Percentiles rank a stretch among this genome's conserved stretches.
Evolutionary conservation across 2,329 filamentous ascomycete species (phyloP).

Genomic region (Diaporthe australafricana): DNA sequence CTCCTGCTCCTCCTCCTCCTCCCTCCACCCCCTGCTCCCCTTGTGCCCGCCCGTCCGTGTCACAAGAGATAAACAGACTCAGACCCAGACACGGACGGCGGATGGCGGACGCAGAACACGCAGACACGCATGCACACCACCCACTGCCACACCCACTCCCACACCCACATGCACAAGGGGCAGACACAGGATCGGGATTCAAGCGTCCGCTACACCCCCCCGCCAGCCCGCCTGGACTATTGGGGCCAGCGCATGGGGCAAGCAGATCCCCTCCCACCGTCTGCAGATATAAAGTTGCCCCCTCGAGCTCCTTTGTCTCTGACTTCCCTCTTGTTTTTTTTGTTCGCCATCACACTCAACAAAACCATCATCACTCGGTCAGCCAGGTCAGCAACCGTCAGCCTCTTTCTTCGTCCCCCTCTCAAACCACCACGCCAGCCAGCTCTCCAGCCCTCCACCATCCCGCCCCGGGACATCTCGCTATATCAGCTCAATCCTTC

Average conservation of each 20-base stretch:
- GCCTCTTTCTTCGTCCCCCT: background rate
- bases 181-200: background rate
- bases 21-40: background rate
- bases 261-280: background rate
- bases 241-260: constrained; percentile 26
- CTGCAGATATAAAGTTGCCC: constrained; percentile 31
- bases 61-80: constrained; percentile 24
- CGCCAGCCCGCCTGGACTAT: background rate
- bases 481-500: background rate
- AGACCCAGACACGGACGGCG: background rate
- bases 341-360: background rate
- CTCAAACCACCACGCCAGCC: no score
- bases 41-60: constrained; percentile 12
- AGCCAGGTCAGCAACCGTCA: constrained; percentile 7
- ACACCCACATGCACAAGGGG: background rate
- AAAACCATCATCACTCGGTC: background rate
- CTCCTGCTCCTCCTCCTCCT: constrained; percentile 11
- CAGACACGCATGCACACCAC: background rate
- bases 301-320: constrained; percentile 6
- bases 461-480: no score
- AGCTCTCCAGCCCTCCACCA: no score
- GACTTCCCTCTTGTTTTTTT: background rate
- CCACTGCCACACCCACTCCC: background rate
- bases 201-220: constrained; percentile 14
- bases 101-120: no score